Evolutionary conservation across 371 early-diverging fungal species (phyloP).

Genomic region (Mucor circinelloides): DNA sequence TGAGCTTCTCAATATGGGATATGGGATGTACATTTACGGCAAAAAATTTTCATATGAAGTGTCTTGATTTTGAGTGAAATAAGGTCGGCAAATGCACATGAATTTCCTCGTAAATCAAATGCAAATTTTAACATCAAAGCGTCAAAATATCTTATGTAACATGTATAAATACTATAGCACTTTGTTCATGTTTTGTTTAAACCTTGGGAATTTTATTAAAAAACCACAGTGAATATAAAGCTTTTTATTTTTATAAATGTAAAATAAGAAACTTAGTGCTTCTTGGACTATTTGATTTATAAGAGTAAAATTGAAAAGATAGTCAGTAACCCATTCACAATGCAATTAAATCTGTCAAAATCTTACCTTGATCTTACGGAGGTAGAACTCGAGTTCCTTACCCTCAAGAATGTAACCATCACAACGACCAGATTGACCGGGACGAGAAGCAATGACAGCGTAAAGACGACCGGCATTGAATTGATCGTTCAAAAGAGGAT

Average conservation of each 20-base stretch:
- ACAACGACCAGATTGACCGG: slow-evolving; percentile 98
- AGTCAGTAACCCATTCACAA: not conserved
- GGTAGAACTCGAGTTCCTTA: slow-evolving; percentile 97
- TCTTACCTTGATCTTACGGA: slow-evolving; percentile 83
- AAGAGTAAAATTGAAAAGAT: not conserved
- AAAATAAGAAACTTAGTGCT: slow-evolving; percentile 26
- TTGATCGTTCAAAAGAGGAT: slow-evolving; percentile 91
- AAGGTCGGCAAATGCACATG: not conserved
- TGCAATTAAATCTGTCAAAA: not conserved
- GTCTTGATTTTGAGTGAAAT: not conserved
- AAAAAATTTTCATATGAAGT: not conserved
- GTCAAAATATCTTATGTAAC: not conserved
- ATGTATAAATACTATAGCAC: not conserved
- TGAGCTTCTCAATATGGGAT: not conserved
- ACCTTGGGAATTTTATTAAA: not conserved
- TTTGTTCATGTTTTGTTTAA: not conserved
- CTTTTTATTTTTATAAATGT: slow-evolving; percentile 10
- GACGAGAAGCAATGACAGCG: slow-evolving; percentile 96
- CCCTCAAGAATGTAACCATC: slow-evolving; percentile 99
- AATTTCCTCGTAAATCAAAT: not conserved
- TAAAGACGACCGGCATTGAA: slow-evolving; percentile 96
- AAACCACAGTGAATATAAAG: slow-evolving; percentile 11
- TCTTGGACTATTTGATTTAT: slow-evolving; percentile 27
- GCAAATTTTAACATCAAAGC: not conserved
- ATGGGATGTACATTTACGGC: not conserved